Base-by-base conservation (phyloP, 345 rosid species). In the Lagerstroemia speciosa region DNA sequence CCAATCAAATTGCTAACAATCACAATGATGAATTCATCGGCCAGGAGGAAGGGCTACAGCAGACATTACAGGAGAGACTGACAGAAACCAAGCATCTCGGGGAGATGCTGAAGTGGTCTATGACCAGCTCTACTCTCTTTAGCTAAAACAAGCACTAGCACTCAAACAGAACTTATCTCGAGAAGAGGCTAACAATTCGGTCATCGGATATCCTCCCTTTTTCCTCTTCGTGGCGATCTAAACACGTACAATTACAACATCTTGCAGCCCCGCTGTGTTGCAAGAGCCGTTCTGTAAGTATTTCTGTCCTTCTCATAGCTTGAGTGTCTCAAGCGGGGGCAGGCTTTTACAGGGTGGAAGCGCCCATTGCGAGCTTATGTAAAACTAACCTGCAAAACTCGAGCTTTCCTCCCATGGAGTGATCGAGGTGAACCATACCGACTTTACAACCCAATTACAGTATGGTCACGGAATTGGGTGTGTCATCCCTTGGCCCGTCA, bases 401-500 rank as follows among this genome's bases (percentile, higher is more conserved):
- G 15, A 24, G 63, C 20, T 58, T 30, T 30, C 63, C 63, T 58
- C 29, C 63, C 63, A 27, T 29, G 70, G 60, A 30, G 43, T n/a
- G 1, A 48, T 15, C 29, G 19, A 33, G 29, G 43, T 33, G 40
- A 46, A 27, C 0, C 6, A 10, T 10, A 31, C 2, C n/a, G n/a
- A 22, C 24, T 22, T 24, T 22, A 24, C 3, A 31, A 27, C 46
- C 67, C 1, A 14, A n/a, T 48, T 64, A 77, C 70, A 87, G 82
- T 73, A 81, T 80, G 66, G 87, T 80, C 53, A 91, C 97, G 69
- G 67, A 77, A 64, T 65, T 27, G 2, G 92, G 94, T 1, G 84
- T 85, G 78, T 92, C 98, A n/a, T 72, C 72, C 76, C 98, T 80
- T 57, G 86, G 87, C 26, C 94, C 91, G 77, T 88, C 92, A 68